These are phyloP conservation scores for Phalaenopsis hybrid DNA, from an alignment of 116 monocot genomes.

Conservation along the genomic window DNA sequence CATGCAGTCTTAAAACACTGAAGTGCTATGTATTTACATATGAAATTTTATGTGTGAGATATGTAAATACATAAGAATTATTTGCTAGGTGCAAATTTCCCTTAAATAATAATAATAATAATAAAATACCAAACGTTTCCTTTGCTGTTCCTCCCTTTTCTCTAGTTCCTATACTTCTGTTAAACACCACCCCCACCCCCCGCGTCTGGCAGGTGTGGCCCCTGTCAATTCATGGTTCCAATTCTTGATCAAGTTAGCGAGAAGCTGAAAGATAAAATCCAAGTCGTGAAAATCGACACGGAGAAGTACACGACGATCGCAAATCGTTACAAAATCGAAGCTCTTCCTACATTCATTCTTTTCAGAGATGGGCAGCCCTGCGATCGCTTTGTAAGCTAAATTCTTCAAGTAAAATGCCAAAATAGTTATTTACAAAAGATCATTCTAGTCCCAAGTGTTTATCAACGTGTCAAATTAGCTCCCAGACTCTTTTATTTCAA, in stretches of 20 bases:
- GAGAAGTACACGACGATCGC: constrained; percentile 77
- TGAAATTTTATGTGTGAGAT: too few species aligned
- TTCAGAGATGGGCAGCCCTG: constrained; percentile 81
- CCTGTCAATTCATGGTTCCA: constrained; percentile 89
- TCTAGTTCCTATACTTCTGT: too few species aligned
- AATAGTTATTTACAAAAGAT: too few species aligned
- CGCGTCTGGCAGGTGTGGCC: constrained; percentile 65
- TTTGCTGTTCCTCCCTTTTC: too few species aligned
- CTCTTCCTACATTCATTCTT: constrained; percentile 84
- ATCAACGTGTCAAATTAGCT: too few species aligned
- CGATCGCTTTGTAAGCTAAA: constrained; percentile 76
- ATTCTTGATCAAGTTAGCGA: constrained; percentile 72
- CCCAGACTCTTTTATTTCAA: too few species aligned
- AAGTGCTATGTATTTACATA: too few species aligned
- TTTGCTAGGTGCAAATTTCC: background rate
- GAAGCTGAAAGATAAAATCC: constrained; percentile 54
- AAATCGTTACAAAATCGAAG: constrained; percentile 58
- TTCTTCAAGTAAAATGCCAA: background rate
- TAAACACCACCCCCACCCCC: background rate
- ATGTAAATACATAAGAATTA: too few species aligned
- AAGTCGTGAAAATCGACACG: constrained; percentile 83
- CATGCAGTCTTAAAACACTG: too few species aligned
- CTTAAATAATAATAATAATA: constrained; percentile 63
- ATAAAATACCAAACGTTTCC: constrained; percentile 60
- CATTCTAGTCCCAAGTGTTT: too few species aligned